Conservation (phyloP, 2,329 filamentous ascomycete genomes). For the Microcera coccophila region DNA sequence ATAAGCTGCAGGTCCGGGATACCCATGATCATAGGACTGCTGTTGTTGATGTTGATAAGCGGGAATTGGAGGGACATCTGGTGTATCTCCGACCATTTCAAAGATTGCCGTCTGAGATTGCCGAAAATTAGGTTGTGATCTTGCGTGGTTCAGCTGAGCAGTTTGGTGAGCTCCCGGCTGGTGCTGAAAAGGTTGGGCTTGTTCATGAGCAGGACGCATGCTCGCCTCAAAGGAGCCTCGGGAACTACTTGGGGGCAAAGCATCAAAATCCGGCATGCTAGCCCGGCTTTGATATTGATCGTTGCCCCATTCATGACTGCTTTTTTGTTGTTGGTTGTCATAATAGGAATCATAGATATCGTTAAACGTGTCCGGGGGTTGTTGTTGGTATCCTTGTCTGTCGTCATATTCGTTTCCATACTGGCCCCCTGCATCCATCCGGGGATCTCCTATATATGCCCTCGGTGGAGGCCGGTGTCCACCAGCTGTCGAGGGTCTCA, state of each 20-base stretch:
- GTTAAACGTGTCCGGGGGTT: slow-evolving; percentile 39
- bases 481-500: slow-evolving; percentile 53
- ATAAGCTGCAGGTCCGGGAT: slow-evolving; percentile 21
- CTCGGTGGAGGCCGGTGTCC: slow-evolving; percentile 51
- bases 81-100: slow-evolving; percentile 65
- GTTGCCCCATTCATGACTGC: slow-evolving; percentile 13
- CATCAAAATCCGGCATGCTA: slow-evolving; percentile 43
- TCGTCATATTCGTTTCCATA: slow-evolving; percentile 27
- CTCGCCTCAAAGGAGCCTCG: slow-evolving; percentile 47
- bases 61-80: slow-evolving; percentile 40
- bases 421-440: slow-evolving; percentile 35
- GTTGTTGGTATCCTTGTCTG: slow-evolving; percentile 27
- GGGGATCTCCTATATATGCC: slow-evolving; percentile 42
- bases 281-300: slow-evolving; percentile 20
- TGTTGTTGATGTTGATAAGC: slow-evolving; percentile 26
- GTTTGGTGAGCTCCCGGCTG: slow-evolving; percentile 48
- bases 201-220: slow-evolving; percentile 38
- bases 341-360: slow-evolving; percentile 56
- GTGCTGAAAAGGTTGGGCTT: slow-evolving; percentile 47
- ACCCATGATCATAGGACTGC: slow-evolving; percentile 24
- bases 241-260: slow-evolving; percentile 30
- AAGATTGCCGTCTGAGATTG: slow-evolving; percentile 66
- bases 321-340: slow-evolving; percentile 37
- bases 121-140: slow-evolving; percentile 64
- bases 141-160: slow-evolving; percentile 55